Percentiles rank a stretch among this genome's conserved stretches.
Conservation (phyloP, 2,329 filamentous ascomycete genomes). For the Epichloe festucae region DNA sequence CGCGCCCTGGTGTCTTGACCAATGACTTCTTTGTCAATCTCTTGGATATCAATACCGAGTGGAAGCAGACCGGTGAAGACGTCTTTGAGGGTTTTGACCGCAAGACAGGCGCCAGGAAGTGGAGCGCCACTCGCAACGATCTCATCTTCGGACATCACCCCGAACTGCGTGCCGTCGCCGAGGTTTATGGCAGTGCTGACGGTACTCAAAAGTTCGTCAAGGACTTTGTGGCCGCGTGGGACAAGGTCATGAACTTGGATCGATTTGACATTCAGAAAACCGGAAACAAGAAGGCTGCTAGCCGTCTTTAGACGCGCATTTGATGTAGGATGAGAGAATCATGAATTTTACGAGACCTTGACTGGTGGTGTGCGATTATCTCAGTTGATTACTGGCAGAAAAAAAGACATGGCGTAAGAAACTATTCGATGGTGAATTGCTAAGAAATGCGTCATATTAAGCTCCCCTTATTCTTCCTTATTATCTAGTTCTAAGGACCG, state of each 20-base stretch:
- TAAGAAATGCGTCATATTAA: too few species aligned
- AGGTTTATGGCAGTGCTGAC: conserved; percentile 54
- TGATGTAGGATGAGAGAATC: background rate
- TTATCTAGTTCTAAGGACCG: too few species aligned
- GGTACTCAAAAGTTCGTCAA: conserved; percentile 50
- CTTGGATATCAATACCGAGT: conserved; percentile 51
- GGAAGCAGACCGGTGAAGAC: conserved; percentile 41
- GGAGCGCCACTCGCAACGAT: conserved; percentile 55
- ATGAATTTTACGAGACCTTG: background rate
- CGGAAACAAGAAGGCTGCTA: conserved; percentile 6
- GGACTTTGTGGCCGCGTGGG: conserved; percentile 61
- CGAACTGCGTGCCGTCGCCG: conserved; percentile 57
- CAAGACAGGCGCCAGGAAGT: conserved; percentile 53
- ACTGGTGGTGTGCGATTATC: too few species aligned
- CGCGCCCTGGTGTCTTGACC: conserved; percentile 52
- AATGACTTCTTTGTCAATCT: conserved; percentile 79
- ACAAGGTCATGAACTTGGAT: conserved; percentile 63
- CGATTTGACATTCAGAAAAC: conserved; percentile 44
- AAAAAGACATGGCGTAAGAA: too few species aligned
- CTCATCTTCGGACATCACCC: conserved; percentile 62
- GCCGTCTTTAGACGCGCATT: conserved; percentile 6
- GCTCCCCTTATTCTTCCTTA: too few species aligned
- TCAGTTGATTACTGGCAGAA: too few species aligned
- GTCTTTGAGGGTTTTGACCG: conserved; percentile 51
- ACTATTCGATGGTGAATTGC: too few species aligned